phyloP scores from a whole-genome alignment of 441 rosid genomes.

The Adansonia rubrostipa region DNA sequence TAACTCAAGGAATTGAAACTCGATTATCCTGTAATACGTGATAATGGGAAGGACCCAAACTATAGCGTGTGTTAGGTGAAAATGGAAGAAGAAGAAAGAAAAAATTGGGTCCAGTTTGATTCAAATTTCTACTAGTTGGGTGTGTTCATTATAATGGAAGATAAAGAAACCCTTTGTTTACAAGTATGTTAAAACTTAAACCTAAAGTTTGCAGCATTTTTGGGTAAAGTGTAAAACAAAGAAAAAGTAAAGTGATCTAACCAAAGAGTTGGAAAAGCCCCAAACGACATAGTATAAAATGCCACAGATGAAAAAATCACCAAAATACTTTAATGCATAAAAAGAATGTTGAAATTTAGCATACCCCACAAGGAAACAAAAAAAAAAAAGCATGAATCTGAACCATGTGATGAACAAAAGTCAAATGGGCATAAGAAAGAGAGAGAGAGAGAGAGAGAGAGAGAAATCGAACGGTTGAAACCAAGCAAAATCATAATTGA shows the following conservation, averaged over 20 bases:
- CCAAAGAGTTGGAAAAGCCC: background rate
- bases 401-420: slow-evolving; percentile 15
- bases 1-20: background rate
- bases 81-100: no score
- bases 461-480: slow-evolving; percentile 22
- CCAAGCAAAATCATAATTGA: slow-evolving; percentile 8
- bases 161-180: background rate
- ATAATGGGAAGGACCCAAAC: background rate
- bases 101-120: background rate
- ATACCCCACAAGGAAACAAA: background rate
- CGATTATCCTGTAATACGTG: background rate
- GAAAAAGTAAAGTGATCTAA: background rate
- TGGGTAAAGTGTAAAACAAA: background rate
- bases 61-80: slow-evolving; percentile 15
- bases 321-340: background rate
- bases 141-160: background rate
- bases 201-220: slow-evolving; percentile 3
- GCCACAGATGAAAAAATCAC: background rate
- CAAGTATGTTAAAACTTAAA: slow-evolving; percentile 12
- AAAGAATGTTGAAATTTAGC: slow-evolving; percentile 15
- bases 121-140: background rate
- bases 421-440: background rate
- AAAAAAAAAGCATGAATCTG: background rate
- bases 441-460: background rate
- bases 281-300: background rate